phyloP scores from a whole-genome alignment of 495 filamentous ascomycete species.

The Penicillium soppii region DNA sequence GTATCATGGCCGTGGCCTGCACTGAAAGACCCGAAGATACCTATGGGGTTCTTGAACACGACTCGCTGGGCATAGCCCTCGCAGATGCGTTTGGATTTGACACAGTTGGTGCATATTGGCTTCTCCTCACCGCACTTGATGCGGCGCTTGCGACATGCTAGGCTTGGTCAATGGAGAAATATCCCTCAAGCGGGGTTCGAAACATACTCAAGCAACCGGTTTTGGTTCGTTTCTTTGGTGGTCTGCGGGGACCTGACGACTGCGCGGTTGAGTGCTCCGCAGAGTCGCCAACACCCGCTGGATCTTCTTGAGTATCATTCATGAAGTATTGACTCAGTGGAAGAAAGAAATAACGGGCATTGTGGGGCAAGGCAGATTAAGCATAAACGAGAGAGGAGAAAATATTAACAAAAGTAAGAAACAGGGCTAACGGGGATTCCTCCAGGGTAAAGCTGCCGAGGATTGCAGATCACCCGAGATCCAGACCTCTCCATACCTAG shows the following conservation, averaged over 20 bases:
- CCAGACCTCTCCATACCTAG: not conserved
- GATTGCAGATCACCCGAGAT: constrained; percentile 24
- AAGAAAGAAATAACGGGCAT: not conserved
- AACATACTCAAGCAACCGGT: constrained; percentile 91
- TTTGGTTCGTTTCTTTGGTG: constrained; percentile 76
- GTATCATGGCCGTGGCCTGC: constrained; percentile 19
- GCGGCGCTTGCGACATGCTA: constrained; percentile 88
- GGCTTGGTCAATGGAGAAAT: constrained; percentile 9
- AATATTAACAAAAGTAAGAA: constrained; percentile 6
- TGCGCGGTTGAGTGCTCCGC: constrained; percentile 12
- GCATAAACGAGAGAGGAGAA: not conserved
- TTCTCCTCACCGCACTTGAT: constrained; percentile 98
- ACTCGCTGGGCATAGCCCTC: constrained; percentile 94
- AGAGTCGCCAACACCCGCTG: not conserved
- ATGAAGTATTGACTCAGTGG: not conserved
- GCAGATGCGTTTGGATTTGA: constrained; percentile 90
- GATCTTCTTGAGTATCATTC: constrained; percentile 1
- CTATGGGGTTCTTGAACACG: constrained; percentile 86
- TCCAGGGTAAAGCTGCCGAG: constrained; percentile 25
- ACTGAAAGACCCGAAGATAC: constrained; percentile 48
- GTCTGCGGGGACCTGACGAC: constrained; percentile 22
- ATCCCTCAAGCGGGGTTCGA: not conserved
- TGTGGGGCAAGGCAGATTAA: not conserved
- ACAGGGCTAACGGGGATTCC: constrained; percentile 9
- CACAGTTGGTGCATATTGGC: constrained; percentile 87